Percentiles rank a stretch among this genome's conserved stretches.
Conservation (phyloP, 495 filamentous ascomycete genomes). For the Aspergillus wentii region DNA sequence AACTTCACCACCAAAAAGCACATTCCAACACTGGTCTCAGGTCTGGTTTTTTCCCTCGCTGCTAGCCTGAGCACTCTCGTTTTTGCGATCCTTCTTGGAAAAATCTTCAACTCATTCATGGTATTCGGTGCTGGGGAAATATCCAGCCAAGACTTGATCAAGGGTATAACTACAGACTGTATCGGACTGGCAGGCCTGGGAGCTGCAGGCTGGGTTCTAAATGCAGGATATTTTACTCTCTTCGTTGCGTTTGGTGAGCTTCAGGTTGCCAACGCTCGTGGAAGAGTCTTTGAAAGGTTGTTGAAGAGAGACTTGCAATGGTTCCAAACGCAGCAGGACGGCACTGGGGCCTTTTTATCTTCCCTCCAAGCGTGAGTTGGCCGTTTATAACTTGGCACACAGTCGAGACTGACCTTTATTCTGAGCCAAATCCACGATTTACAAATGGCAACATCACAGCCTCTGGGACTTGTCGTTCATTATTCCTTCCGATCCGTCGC, state of each 20-base stretch:
- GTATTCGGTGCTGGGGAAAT: conserved; percentile 56
- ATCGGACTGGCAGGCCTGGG: conserved; percentile 58
- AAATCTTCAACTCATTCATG: conserved; percentile 68
- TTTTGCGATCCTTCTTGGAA: conserved; percentile 68
- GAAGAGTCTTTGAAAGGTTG: conserved; percentile 60
- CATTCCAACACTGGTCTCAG: conserved; percentile 43
- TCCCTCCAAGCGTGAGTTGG: conserved; percentile 71
- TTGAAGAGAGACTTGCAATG: conserved; percentile 71
- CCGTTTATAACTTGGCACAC: not conserved
- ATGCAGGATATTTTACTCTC: conserved; percentile 55
- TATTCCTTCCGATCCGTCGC: conserved; percentile 55
- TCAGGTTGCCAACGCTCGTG: conserved; percentile 63
- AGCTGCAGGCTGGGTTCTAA: conserved; percentile 56
- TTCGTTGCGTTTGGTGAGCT: conserved; percentile 80
- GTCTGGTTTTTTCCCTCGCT: conserved; percentile 51
- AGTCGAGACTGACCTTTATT: conserved; percentile 4
- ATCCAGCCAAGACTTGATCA: conserved; percentile 42
- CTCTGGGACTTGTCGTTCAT: conserved; percentile 64
- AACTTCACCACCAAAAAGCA: conserved; percentile 65
- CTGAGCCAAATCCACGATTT: conserved; percentile 81
- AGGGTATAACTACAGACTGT: conserved; percentile 52
- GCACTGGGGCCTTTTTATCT: conserved; percentile 66
- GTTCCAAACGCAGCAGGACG: conserved; percentile 73
- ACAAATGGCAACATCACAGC: conserved; percentile 72
- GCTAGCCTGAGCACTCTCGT: conserved; percentile 59